Conservation (phyloP, 345 rosid species). For the Eucalyptus grandis region DNA sequence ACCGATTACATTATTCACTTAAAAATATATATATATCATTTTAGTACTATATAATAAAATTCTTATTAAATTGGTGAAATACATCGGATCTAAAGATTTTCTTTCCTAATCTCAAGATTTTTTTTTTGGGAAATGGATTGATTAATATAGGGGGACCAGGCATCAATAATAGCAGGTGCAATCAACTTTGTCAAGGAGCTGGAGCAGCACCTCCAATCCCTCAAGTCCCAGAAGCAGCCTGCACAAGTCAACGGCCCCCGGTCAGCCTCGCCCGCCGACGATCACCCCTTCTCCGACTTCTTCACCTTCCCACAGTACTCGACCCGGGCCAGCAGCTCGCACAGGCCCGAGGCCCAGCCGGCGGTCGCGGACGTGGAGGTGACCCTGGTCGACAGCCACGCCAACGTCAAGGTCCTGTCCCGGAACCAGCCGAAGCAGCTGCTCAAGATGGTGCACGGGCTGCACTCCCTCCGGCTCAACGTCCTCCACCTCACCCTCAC, state of each 20-base stretch:
- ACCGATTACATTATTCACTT: not conserved
- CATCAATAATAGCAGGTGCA: conserved; percentile 71
- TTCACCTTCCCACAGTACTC: conserved; percentile 37
- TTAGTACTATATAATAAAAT: not conserved
- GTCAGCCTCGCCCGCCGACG: not conserved
- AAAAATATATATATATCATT: not conserved
- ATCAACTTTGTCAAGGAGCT: conserved; percentile 57
- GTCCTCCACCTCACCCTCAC: conserved; percentile 54
- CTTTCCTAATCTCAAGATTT: too few relatives aligned
- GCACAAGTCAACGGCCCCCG: not conserved
- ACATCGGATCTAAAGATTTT: not conserved
- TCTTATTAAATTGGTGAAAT: not conserved
- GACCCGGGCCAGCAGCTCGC: not conserved
- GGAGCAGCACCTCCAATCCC: conserved; percentile 51
- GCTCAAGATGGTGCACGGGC: conserved; percentile 32
- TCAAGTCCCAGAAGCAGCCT: conserved; percentile 21
- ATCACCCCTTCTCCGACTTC: conserved; percentile 26
- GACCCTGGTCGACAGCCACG: conserved; percentile 43
- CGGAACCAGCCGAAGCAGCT: conserved; percentile 37
- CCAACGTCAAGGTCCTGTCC: conserved; percentile 43
- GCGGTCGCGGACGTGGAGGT: conserved; percentile 50
- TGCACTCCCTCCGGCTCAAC: conserved; percentile 28
- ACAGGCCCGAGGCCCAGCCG: not conserved
- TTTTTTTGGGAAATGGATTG: not conserved
- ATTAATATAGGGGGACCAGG: conserved; percentile 53